Base-by-base conservation (phyloP, 176 grass and related monocot species). In the Stipa capillata region DNA sequence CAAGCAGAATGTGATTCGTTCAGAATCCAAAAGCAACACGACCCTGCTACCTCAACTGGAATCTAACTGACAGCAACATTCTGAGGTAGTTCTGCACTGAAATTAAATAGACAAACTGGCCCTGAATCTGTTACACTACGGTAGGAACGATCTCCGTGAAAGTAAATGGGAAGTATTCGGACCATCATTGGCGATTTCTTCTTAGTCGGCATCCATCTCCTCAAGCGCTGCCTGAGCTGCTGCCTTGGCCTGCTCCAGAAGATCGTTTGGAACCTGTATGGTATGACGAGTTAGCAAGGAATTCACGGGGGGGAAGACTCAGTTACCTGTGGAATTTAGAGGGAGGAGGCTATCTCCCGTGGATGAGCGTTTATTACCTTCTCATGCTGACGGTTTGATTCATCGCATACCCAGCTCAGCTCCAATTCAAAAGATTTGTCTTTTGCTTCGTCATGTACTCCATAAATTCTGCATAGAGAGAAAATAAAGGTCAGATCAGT, bases 381-480 rank as follows among this genome's bases (percentile, higher is more conserved):
- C 75, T 95, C 81, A 42, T 90, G 89, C 41, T 79, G 84, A 29
- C 64, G 78, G 57, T 90, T 92, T 17, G 89, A 92, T 79, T 96
- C 87, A 63, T 96, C 84, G 36, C 93, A 96, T 21, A 92, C 84
- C 93, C 89, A 96, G 73, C 93, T 92, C 74, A 92, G 47, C 71
- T 96, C 89, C 78, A 96, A 28, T 68, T 96, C 93, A 47, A 95
- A 95, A 37, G 87, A 82, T 85, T 96, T 96, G 69, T 96, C 87
- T 48, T 95, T 92, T 40, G 86, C 89, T 80, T 87, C 89, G 20
- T 87, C 84, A 50, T 96, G 93, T 2, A 96, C 78, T 47, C 87
- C 87, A 74, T 92, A 96, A 74, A 96, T 96, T 86, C 93, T 92
- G 58, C 69, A 85, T 73, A 17, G 34, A 10, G 3, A 20, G 10